Evolutionary conservation across 768 basidiomycete genomes (phyloP).

Genomic region (Kwoniella newhampshirensis): DNA sequence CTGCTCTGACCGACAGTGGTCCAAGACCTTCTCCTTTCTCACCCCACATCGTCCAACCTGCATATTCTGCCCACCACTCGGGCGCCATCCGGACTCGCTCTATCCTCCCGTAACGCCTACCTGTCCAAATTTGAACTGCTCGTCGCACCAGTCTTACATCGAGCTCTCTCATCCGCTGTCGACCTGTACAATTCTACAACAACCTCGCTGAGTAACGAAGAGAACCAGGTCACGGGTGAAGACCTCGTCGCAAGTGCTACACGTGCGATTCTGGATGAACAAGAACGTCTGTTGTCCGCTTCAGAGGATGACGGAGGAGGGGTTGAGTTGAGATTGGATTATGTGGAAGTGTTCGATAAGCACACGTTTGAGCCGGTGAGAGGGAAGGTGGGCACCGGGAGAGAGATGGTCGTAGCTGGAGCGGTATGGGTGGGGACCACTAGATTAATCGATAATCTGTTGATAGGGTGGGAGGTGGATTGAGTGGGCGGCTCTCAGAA

Average conservation of each 20-base stretch:
- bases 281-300: slow-evolving; percentile 21
- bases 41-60: slow-evolving; percentile 71
- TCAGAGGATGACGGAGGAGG: slow-evolving; percentile 30
- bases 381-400: slow-evolving; percentile 43
- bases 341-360: slow-evolving; percentile 83
- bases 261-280: slow-evolving; percentile 27
- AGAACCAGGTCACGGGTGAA: slow-evolving; percentile 29
- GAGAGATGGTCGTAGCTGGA: slow-evolving; percentile 74
- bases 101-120: slow-evolving; percentile 89
- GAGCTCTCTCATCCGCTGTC: slow-evolving; percentile 66
- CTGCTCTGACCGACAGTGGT: slow-evolving; percentile 56
- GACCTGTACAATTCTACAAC: slow-evolving; percentile 59
- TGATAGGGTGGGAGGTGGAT: slow-evolving; percentile 60
- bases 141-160: slow-evolving; percentile 68
- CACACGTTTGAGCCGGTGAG: slow-evolving; percentile 68
- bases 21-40: slow-evolving; percentile 74
- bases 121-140: slow-evolving; percentile 65
- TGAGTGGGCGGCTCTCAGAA: slow-evolving; percentile 7
- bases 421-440: slow-evolving; percentile 83
- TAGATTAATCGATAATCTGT: slow-evolving; percentile 86
- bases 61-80: slow-evolving; percentile 85
- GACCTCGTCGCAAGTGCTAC: slow-evolving; percentile 30
- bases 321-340: slow-evolving; percentile 70
- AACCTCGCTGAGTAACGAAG: not conserved
- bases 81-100: slow-evolving; percentile 65